Evolutionary conservation across 495 filamentous ascomycete genomes (phyloP).

Genomic region (Chaetomium fimeti): DNA sequence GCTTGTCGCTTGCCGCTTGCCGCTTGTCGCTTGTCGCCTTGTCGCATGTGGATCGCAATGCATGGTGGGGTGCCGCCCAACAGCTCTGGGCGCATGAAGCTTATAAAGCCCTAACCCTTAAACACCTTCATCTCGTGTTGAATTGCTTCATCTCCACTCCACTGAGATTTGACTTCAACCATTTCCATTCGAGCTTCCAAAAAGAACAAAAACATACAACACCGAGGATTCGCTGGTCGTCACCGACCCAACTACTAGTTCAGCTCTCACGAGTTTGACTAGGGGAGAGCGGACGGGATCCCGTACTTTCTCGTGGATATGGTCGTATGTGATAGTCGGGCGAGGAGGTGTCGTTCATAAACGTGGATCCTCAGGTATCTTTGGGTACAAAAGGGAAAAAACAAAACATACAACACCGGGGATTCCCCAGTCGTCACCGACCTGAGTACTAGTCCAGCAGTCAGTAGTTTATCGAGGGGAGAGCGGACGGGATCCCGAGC

Average conservation of each 20-base stretch:
- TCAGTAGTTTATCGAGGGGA: constrained; percentile 43
- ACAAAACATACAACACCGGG: constrained; percentile 12
- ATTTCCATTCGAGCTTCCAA: too few relatives aligned
- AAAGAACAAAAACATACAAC: constrained; percentile 45
- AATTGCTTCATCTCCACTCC: not conserved
- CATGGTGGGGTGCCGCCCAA: constrained; percentile 19
- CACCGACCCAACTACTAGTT: constrained; percentile 47
- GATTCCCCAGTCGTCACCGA: constrained; percentile 14
- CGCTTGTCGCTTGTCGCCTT: not conserved
- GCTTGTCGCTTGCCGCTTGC: not conserved
- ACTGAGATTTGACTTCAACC: not conserved
- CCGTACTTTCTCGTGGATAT: constrained; percentile 32
- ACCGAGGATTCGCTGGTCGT: constrained; percentile 44
- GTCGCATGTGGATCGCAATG: not conserved
- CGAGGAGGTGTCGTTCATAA: too few relatives aligned
- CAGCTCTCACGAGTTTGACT: constrained; percentile 23
- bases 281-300: constrained; percentile 54
- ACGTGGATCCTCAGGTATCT: too few relatives aligned
- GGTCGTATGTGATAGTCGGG: constrained; percentile 6
- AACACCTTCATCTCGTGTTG: not conserved
- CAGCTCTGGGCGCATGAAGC: not conserved
- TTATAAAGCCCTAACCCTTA: constrained; percentile 6
- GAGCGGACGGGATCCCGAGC: constrained; percentile 54
- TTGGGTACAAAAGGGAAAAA: not conserved
- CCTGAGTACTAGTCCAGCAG: constrained; percentile 2